Evolutionary conservation across 768 basidiomycete species (phyloP).

Genomic region (Trametes elegans): DNA sequence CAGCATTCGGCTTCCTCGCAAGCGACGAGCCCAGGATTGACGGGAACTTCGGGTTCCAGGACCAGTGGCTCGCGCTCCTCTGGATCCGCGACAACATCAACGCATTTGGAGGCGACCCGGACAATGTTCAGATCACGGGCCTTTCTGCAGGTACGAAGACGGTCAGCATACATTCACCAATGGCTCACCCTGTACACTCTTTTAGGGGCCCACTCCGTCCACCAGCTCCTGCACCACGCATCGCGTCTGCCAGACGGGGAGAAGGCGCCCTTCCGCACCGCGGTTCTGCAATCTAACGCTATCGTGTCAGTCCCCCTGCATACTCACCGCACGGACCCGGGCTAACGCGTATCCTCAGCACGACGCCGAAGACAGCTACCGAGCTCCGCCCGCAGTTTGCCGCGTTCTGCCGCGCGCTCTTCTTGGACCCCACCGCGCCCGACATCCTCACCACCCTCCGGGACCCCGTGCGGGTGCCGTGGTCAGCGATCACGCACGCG

Average conservation of each 20-base stretch:
- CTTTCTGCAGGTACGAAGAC: constrained; percentile 60
- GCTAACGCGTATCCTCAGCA: not conserved
- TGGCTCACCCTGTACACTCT: not conserved
- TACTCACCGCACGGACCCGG: not conserved
- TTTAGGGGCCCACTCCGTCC: constrained; percentile 71
- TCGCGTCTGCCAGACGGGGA: constrained; percentile 57
- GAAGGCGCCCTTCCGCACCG: constrained; percentile 64
- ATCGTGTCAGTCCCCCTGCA: constrained; percentile 47
- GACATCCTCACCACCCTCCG: constrained; percentile 50
- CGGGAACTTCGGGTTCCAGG: constrained; percentile 85
- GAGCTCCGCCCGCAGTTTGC: constrained; percentile 63
- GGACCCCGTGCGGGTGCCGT: constrained; percentile 47
- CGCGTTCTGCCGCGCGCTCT: constrained; percentile 55
- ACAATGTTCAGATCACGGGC: constrained; percentile 60
- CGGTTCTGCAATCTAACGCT: constrained; percentile 71
- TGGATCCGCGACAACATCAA: constrained; percentile 71
- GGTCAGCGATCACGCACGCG: constrained; percentile 47
- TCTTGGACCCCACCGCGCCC: constrained; percentile 50
- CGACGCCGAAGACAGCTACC: constrained; percentile 57
- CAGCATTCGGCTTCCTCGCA: constrained; percentile 75
- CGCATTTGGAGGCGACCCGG: constrained; percentile 68
- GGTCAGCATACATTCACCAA: too few relatives aligned
- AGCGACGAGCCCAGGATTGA: constrained; percentile 55
- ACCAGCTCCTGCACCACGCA: constrained; percentile 69
- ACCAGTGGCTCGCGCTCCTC: constrained; percentile 74